Evolutionary conservation across 2,329 filamentous ascomycete species (phyloP).

Genomic region (Scopulariopsis brevicaulis): DNA sequence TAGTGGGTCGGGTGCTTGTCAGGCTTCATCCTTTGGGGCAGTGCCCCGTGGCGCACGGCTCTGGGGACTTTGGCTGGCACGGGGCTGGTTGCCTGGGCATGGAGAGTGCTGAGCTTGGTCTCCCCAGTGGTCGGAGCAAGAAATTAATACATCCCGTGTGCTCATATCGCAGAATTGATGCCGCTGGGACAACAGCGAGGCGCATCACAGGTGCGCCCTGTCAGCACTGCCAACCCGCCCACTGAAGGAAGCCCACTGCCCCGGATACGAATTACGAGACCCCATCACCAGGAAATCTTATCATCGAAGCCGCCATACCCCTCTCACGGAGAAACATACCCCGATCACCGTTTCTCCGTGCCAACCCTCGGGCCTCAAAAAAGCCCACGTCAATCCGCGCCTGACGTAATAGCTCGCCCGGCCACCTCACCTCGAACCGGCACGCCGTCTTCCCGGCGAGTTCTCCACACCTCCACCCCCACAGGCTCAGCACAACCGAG

Average conservation of each 20-base stretch:
- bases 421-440: not conserved
- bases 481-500: not conserved
- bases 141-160: too few relatives aligned
- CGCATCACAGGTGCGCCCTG: too few relatives aligned
- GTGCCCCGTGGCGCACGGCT: not conserved
- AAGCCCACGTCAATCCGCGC: not conserved
- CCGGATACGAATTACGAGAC: too few relatives aligned
- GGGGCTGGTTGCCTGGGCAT: not conserved
- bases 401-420: not conserved
- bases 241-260: too few relatives aligned
- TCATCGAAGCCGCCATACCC: too few relatives aligned
- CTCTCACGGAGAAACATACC: too few relatives aligned
- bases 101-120: not conserved
- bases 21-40: not conserved
- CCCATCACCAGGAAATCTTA: too few relatives aligned
- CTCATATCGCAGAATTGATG: too few relatives aligned
- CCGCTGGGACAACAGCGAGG: too few relatives aligned
- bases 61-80: too few relatives aligned
- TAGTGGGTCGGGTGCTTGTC: not conserved
- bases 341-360: not conserved
- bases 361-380: not conserved
- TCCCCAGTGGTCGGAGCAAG: not conserved
- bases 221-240: too few relatives aligned
- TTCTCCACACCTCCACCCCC: not conserved
- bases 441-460: not conserved